phyloP scores from a whole-genome alignment of 306 rosid species.

The Cicer chorassanicum region DNA sequence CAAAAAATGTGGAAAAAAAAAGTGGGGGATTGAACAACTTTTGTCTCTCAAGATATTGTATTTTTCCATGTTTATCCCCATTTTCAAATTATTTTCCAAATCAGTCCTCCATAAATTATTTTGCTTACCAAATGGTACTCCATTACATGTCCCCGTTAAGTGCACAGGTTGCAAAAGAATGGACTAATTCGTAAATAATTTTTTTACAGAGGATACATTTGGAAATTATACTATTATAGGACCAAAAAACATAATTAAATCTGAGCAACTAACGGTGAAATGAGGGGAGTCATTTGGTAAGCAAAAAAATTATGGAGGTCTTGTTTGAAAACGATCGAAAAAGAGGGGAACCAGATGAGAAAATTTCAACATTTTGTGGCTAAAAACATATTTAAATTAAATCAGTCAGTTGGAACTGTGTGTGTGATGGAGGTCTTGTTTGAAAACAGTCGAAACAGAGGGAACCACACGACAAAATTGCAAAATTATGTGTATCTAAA shows the following conservation, averaged over 20 bases:
- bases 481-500: neutral
- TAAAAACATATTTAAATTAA: no score
- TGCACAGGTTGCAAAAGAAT: neutral
- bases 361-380: no score
- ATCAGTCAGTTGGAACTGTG: no score
- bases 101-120: neutral
- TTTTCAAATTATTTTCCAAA: neutral
- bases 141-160: neutral
- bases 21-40: slow-evolving; percentile 8
- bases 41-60: neutral
- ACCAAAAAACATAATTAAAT: neutral
- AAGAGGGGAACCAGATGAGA: neutral
- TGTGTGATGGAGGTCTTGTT: no score
- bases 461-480: neutral
- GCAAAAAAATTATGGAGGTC: neutral
- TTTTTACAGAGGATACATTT: neutral
- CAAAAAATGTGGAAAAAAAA: slow-evolving; percentile 3
- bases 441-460: no score
- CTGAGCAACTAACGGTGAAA: neutral
- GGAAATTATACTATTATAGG: neutral
- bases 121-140: neutral
- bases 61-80: slow-evolving; percentile 7
- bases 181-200: neutral
- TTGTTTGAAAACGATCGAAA: neutral
- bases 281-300: neutral